phyloP scores from a whole-genome alignment of 805 yeast genomes.

The Novakomyces olei region DNA sequence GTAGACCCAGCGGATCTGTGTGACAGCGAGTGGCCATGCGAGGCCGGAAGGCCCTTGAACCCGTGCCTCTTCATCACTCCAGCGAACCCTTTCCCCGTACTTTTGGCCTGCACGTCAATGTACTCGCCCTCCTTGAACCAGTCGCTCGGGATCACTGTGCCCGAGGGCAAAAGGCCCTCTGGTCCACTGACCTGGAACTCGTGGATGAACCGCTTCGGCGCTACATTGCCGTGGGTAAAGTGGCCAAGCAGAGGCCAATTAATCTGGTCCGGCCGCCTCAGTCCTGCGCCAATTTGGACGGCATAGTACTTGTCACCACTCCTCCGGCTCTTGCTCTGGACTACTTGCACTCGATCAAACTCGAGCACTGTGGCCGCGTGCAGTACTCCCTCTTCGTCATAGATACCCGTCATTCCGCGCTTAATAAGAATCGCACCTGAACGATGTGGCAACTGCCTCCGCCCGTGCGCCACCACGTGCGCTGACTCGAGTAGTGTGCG shows the following conservation, averaged over 20 bases:
- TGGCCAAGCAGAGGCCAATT: constrained; percentile 50
- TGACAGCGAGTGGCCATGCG: constrained; percentile 85
- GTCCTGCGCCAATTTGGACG: constrained; percentile 70
- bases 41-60: constrained; percentile 69
- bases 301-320: constrained; percentile 57
- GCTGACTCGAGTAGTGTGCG: too few species aligned
- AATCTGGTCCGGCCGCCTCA: constrained; percentile 37
- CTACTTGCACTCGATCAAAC: constrained; percentile 71
- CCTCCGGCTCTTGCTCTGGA: constrained; percentile 42
- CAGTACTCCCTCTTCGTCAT: constrained; percentile 42
- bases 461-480: constrained; percentile 40
- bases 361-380: constrained; percentile 74
- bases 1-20: constrained; percentile 95
- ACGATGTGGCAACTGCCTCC: constrained; percentile 53
- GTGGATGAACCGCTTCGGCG: constrained; percentile 53
- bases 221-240: constrained; percentile 53
- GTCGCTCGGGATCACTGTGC: constrained; percentile 60
- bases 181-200: constrained; percentile 63
- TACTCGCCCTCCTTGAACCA: constrained; percentile 65
- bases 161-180: constrained; percentile 46
- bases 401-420: constrained; percentile 78
- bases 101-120: constrained; percentile 55
- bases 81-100: constrained; percentile 90
- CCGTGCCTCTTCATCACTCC: constrained; percentile 96
- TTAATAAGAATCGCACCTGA: constrained; percentile 72